Conservation (phyloP, 164 flowering plant species). For the Vitis amurensis region DNA sequence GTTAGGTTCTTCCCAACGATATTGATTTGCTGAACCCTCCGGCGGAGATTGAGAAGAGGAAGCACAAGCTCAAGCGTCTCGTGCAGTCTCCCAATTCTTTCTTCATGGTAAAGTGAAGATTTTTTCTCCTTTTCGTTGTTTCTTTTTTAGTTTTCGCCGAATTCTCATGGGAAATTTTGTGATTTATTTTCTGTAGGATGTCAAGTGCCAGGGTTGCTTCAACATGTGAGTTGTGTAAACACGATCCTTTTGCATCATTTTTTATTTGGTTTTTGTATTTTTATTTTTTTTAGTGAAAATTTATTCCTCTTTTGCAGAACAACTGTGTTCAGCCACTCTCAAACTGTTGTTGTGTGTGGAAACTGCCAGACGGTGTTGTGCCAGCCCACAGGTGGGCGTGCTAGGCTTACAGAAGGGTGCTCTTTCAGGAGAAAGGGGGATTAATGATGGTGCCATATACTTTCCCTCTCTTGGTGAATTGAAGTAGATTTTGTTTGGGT, state of each 20-base stretch:
- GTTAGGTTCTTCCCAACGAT: constrained; percentile 49
- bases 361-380: constrained; percentile 57
- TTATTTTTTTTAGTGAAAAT: background rate
- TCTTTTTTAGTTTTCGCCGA: background rate
- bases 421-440: constrained; percentile 57
- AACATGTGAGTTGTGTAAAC: constrained; percentile 20
- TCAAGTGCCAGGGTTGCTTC: constrained; percentile 32
- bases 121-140: background rate
- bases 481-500: no score
- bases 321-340: constrained; percentile 60
- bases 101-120: constrained; percentile 37
- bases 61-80: constrained; percentile 69
- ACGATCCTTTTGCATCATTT: background rate
- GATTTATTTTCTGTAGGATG: constrained; percentile 16
- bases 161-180: background rate
- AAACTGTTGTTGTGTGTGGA: constrained; percentile 56
- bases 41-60: constrained; percentile 61
- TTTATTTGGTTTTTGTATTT: background rate
- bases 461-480: background rate
- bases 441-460: constrained; percentile 5
- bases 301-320: constrained; percentile 31
- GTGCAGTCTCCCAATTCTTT: constrained; percentile 64
- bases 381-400: constrained; percentile 57
- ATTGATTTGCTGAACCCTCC: constrained; percentile 61
- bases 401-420: constrained; percentile 56